phyloP scores from a whole-genome alignment of 345 rosid genomes.

The Populus ilicifolia region DNA sequence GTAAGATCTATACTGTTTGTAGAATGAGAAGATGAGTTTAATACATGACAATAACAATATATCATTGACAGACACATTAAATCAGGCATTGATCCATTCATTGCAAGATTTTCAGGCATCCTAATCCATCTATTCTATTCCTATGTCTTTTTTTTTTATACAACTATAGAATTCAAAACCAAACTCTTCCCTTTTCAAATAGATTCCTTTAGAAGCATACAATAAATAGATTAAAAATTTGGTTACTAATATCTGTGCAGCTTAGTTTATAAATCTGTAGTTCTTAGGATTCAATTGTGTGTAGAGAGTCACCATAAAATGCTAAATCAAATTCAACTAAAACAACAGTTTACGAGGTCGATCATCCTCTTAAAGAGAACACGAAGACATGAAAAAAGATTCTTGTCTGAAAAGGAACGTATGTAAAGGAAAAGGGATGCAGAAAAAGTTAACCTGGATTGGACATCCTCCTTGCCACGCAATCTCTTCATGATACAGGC shows the following conservation, averaged over 20 bases:
- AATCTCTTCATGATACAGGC: conserved; percentile 77
- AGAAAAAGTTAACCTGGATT: conserved; percentile 56
- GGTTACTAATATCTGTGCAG: no score
- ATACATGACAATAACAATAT: no score
- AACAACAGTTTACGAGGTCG: no score
- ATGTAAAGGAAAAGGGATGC: background rate
- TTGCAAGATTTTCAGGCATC: no score
- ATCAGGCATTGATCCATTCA: background rate
- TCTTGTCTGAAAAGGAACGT: background rate
- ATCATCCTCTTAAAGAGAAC: background rate
- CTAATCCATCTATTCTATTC: background rate
- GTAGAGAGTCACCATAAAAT: no score
- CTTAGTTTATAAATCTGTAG: no score
- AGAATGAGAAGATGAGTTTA: background rate
- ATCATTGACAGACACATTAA: background rate
- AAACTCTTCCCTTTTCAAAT: background rate
- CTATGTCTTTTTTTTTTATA: background rate
- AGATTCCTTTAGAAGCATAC: background rate
- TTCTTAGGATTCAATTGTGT: no score
- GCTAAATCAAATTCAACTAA: no score
- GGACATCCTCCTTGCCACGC: conserved; percentile 93
- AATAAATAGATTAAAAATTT: no score
- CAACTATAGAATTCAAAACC: background rate
- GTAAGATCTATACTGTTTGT: no score
- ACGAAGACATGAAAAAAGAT: background rate